Base-by-base conservation (phyloP, 352 stramenopile genomes). In the Pythium brassicae region DNA sequence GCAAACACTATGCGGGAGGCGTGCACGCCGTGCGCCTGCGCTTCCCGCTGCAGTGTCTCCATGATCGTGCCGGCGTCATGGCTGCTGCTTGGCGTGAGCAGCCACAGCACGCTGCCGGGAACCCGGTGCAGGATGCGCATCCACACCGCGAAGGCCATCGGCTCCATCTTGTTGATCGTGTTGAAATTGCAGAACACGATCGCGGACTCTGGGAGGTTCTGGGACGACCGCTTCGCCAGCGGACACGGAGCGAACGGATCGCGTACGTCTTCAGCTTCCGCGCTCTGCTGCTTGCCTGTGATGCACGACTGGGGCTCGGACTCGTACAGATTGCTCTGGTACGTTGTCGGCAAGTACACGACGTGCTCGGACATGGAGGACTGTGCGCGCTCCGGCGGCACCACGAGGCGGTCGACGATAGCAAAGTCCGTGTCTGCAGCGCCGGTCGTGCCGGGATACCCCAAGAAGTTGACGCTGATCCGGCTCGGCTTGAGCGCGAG, bases 101-200 rank as follows among this genome's bases (percentile, higher is more conserved):
- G 63, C 88, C 92, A 97, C 4, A 98, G 64, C 11, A 98, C 69
- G 39, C 84, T 89, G 10, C 62, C 63, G 1, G 87, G 85, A 7
- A 97, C 86, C 42, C 84, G 83, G 23, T 77, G 74, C 4, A 98
- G 60, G 35, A 98, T 83, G 23, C 74, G 69, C 74, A 96, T 89
- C 94, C 94, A 98, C 0, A 86, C 65, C 0, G 61, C 56, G 62
- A 98, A 98, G 7, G 86, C 84, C 14, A 66, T 51, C 4, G 85
- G 91, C 45, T 97, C 91, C 61, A 98, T 96, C 61, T 98, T 98
- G 82, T 96, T 93, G 46, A 96, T 71, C 20, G 94, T 89, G 60
- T 97, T 97, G 62, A 98, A 98, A 60, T 96, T 97, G 52, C 86
- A 95, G 62, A 97, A 96, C 4, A 88, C 73, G 20, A 86, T 48